Conservation (phyloP, 345 rosid genomes). For the Sisymbrium altissimum region DNA sequence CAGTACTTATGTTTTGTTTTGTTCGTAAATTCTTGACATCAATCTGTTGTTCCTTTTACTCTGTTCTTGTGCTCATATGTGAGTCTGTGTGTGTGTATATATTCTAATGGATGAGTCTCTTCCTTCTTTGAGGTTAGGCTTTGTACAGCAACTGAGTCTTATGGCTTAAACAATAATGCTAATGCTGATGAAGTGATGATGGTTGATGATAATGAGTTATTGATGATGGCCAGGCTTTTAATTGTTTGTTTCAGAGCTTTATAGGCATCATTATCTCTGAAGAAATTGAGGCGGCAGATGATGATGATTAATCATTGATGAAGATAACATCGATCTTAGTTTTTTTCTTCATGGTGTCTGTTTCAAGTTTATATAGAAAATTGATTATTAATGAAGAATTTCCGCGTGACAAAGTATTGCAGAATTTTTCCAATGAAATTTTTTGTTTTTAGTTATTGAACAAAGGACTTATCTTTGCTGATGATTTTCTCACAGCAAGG, state of each 20-base stretch:
- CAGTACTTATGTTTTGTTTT: constrained; percentile 14
- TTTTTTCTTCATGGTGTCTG: background rate
- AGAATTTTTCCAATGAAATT: too few relatives aligned
- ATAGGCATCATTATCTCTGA: background rate
- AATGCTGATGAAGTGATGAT: constrained; percentile 2
- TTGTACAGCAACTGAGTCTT: constrained; percentile 17
- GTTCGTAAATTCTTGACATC: constrained; percentile 24
- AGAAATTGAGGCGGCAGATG: background rate
- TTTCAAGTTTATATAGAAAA: too few relatives aligned
- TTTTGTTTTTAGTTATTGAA: too few relatives aligned
- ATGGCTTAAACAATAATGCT: background rate
- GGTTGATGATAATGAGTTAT: background rate
- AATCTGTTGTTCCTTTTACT: constrained; percentile 10
- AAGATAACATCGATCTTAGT: background rate
- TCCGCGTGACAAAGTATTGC: too few relatives aligned
- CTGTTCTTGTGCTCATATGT: constrained; percentile 20
- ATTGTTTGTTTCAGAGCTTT: background rate
- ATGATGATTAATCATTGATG: background rate
- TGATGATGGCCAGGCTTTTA: background rate
- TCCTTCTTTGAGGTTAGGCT: constrained; percentile 2
- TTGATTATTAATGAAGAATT: too few relatives aligned
- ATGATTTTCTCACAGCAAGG: too few relatives aligned
- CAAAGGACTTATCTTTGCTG: too few relatives aligned
- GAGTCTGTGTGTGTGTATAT: constrained; percentile 24
- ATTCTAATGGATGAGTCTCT: background rate